Conservation (phyloP, 305 asterid genomes). For the Rubia tinctorum region DNA sequence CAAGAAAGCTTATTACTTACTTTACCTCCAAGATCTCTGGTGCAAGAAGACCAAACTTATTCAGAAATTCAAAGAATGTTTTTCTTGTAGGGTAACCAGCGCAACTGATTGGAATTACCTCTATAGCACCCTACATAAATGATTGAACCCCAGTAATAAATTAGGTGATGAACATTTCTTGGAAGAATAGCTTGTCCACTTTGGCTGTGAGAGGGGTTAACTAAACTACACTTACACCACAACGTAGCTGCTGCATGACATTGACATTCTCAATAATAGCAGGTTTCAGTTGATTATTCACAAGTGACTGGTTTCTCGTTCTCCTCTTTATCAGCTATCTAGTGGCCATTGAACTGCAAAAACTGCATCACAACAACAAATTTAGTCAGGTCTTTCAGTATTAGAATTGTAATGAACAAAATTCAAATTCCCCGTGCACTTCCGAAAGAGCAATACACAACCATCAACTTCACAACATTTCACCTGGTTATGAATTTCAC, state of each 20-base stretch:
- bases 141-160: slow-evolving; percentile 17
- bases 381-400: too few species aligned
- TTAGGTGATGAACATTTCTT: slow-evolving; percentile 12
- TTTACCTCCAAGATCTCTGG: slow-evolving; percentile 83
- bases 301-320: too few species aligned
- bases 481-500: too few species aligned
- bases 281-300: slow-evolving; percentile 78
- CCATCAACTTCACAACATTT: too few species aligned
- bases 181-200: slow-evolving; percentile 13
- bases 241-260: slow-evolving; percentile 90
- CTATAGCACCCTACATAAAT: slow-evolving; percentile 75
- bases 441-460: too few species aligned
- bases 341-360: too few species aligned
- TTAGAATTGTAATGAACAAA: too few species aligned
- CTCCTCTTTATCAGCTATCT: too few species aligned
- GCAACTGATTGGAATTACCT: slow-evolving; percentile 95
- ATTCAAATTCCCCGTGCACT: too few species aligned
- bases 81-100: slow-evolving; percentile 98
- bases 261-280: slow-evolving; percentile 82
- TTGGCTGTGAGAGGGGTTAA: not conserved
- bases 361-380: too few species aligned
- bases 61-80: slow-evolving; percentile 80
- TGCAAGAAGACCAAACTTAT: slow-evolving; percentile 87
- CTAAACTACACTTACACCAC: slow-evolving; percentile 72
- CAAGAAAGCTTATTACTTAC: slow-evolving; percentile 46